These are phyloP conservation scores for Metarhizium album DNA, from an alignment of 2,329 filamentous ascomycete species.

Conservation along the genomic window DNA sequence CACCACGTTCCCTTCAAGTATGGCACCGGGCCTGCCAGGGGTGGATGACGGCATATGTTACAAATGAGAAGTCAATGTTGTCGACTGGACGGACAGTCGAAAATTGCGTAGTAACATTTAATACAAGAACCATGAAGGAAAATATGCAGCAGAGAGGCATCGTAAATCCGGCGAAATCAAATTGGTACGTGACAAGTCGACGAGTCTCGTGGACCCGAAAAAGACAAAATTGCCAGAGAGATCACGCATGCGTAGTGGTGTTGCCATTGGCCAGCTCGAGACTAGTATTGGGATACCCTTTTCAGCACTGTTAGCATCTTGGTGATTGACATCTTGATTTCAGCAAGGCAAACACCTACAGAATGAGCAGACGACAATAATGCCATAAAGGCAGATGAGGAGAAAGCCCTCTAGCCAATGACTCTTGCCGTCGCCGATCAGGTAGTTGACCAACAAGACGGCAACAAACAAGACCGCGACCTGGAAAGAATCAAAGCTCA, in stretches of 20 bases:
- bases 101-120: too few relatives aligned
- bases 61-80: too few relatives aligned
- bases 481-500: slow-evolving; percentile 84
- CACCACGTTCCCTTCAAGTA: too few relatives aligned
- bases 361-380: slow-evolving; percentile 61
- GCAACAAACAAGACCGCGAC: slow-evolving; percentile 76
- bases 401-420: slow-evolving; percentile 74
- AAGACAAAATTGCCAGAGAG: background rate
- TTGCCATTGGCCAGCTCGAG: slow-evolving; percentile 5
- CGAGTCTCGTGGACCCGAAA: too few relatives aligned
- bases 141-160: too few relatives aligned
- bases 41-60: too few relatives aligned
- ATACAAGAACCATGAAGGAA: too few relatives aligned
- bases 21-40: too few relatives aligned
- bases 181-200: background rate
- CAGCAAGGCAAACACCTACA: slow-evolving; percentile 33
- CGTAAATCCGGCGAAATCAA: background rate
- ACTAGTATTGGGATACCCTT: slow-evolving; percentile 7
- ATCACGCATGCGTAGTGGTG: background rate
- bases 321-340: background rate
- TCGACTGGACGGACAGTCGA: too few relatives aligned
- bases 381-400: slow-evolving; percentile 66
- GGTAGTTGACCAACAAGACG: slow-evolving; percentile 74
- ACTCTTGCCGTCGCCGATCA: slow-evolving; percentile 72
- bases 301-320: background rate